Base-by-base conservation (phyloP, 1,139 yeast species). In the Magnusiomyces clavatus region DNA sequence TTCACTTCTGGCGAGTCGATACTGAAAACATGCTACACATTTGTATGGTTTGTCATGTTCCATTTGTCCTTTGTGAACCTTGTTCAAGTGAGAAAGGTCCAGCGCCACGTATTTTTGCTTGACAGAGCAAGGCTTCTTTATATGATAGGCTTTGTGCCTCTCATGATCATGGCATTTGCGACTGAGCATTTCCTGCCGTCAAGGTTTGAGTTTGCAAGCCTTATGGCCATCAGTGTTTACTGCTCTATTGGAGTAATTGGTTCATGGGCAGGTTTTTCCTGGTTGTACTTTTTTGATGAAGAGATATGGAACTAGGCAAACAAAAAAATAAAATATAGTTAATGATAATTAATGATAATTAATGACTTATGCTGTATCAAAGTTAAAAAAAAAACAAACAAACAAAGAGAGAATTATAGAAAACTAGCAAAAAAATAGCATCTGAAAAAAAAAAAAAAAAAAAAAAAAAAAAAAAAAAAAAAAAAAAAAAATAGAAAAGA, bases 221-320 rank as follows among this genome's bases (percentile, higher is more conserved):
- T 92, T 58, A 87, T 92, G 87, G 70, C 82, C 10, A 78, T 87
- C 52, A 87, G 96, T 59, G 83, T 87, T 1, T 90, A 90, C 67
- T 88, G 97, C 66, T 81, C 89, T 0, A 59, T 87, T 36, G 99
- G 98, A 6, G 81, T 92, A 2, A 74, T 90, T 5, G 78, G 89
- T 48, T 82, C 95, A 52, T 94, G 96, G 95, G 79, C 85, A 56
- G 94, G 95, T 1, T 79, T 92, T 58, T 80, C 86, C 54, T 88
- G 96, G 95, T 71, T 86, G 48, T 90, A 87, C 65, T 86, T 89
- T 65, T 81, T 87, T 51, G 68, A 61, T 45, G 68, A 64, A 43
- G 66, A 61, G 41, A 52, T 65, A 40, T 65, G 67, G 67, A 35
- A 16, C 8, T 24, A 24, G 31, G 8, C 31, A 24, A 8, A 24